These are phyloP conservation scores for Syzygium grande DNA, from an alignment of 345 rosid genomes.

Conservation along the genomic window DNA sequence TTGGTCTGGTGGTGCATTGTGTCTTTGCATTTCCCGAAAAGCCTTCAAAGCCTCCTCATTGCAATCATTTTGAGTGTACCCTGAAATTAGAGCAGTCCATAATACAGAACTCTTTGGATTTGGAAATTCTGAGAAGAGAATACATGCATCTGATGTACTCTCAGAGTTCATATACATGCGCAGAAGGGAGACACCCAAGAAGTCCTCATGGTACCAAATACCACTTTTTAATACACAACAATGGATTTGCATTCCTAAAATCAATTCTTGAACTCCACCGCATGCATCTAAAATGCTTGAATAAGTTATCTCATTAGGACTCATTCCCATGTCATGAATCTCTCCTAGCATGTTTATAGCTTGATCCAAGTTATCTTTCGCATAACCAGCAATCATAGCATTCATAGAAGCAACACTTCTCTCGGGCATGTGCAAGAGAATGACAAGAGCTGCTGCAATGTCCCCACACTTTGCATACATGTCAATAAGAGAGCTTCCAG, in stretches of 20 bases:
- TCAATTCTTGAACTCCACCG: conserved; percentile 35
- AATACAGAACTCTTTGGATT: conserved; percentile 49
- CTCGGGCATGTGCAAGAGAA: conserved; percentile 49
- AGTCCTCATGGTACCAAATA: conserved; percentile 45
- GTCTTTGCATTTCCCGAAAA: conserved; percentile 54
- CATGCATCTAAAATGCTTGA: conserved; percentile 80
- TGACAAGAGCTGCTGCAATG: conserved; percentile 32
- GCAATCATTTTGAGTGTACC: conserved; percentile 62
- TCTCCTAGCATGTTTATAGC: conserved; percentile 45
- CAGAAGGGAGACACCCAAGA: conserved; percentile 63
- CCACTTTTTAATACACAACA: conserved; percentile 54
- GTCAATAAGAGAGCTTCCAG: conserved; percentile 87
- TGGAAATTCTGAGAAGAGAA: conserved; percentile 55
- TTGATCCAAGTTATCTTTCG: conserved; percentile 36
- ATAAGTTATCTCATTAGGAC: conserved; percentile 68
- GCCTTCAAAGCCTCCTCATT: conserved; percentile 56
- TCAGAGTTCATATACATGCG: conserved; percentile 67
- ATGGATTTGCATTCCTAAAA: conserved; percentile 65
- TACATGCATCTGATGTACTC: conserved; percentile 41
- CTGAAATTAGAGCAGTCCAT: conserved; percentile 88
- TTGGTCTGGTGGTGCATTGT: conserved; percentile 65
- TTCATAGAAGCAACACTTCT: conserved; percentile 68
- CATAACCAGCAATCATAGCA: conserved; percentile 80
- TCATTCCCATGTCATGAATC: conserved; percentile 52
- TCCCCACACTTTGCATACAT: conserved; percentile 74